Conservation (phyloP, 23 red algal species). For the Agarophyton chilense region DNA sequence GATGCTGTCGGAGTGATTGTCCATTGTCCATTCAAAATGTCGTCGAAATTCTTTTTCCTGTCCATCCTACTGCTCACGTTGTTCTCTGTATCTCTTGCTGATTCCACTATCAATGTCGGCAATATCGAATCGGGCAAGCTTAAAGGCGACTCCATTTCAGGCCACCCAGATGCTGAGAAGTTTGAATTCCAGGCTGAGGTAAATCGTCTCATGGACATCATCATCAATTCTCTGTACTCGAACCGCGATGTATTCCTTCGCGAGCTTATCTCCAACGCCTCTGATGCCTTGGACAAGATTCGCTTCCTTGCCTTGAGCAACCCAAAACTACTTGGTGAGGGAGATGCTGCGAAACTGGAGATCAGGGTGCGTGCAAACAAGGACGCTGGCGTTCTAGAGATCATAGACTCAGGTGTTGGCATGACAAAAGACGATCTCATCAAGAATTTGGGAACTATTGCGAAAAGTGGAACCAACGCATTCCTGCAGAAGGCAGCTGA, state of each 20-base stretch:
- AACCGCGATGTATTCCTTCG: conserved; percentile 92
- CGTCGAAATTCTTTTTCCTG: not conserved
- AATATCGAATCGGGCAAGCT: conserved; percentile 22
- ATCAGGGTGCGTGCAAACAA: conserved; percentile 67
- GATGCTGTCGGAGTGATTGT: not conserved
- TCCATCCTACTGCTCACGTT: not conserved
- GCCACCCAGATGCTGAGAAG: conserved; percentile 56
- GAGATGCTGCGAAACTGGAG: conserved; percentile 56
- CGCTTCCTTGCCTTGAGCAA: conserved; percentile 81
- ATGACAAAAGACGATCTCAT: conserved; percentile 95
- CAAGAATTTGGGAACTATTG: conserved; percentile 92
- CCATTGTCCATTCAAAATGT: not conserved
- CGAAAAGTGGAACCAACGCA: conserved; percentile 77
- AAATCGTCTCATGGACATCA: conserved; percentile 94
- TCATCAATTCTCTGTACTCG: conserved; percentile 93
- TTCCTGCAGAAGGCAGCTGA: conserved; percentile 86
- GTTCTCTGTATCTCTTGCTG: conserved; percentile 18
- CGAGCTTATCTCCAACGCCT: conserved; percentile 94
- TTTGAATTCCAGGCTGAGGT: conserved; percentile 91
- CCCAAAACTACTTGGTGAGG: conserved; percentile 13
- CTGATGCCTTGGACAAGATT: conserved; percentile 92
- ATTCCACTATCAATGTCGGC: conserved; percentile 15
- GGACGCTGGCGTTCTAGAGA: conserved; percentile 59
- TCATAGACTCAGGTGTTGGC: conserved; percentile 85
- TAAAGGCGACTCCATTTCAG: not conserved